Base-by-base conservation (phyloP, 2,329 filamentous ascomycete genomes). In the Trichoderma atrobrunneum region DNA sequence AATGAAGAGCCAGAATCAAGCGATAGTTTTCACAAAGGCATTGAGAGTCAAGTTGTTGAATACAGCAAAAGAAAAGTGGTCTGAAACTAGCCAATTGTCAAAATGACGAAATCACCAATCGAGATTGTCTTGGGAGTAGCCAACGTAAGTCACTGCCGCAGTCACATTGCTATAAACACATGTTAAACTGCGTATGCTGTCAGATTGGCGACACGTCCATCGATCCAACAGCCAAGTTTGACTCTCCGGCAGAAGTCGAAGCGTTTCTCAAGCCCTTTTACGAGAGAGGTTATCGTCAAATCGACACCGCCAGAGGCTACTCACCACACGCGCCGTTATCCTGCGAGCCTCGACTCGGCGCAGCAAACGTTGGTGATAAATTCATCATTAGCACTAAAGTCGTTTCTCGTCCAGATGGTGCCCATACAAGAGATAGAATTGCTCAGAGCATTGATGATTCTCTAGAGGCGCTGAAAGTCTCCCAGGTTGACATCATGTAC, bases 301-400 rank as follows among this genome's bases (percentile, higher is more conserved):
- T 64, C 7, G 66, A 72, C 21, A 70, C 66, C 1, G 71, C 71
- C 32, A 61, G 71, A 34, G 48, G 48, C 14, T 72, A 72, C 3
- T 72, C 70, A 8, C 62, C 62, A 10, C 61, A 73, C 0, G 78
- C 77, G 2, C 77, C 76, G 0, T 74, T 74, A 5, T 76, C 73
- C 2, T 78, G 76, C 1, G 82, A 84, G 74, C 74, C 74, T 3
- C 76, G 77, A 5, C 74, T 82, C 5, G 82, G 78, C 0, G 74
- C 71, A 6, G 78, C 72, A 26, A 73, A 65, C 1, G 79, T 78
- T 0, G 78, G 76, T 0, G 74, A 78, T 5, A 71, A 74, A 3
- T 81, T 83, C 64, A 64, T 57, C 1, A 78, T 84, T 12, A 77
- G 81, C 71, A 82, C 81, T 24, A 84, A 84, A 71, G 77, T 82